These are phyloP conservation scores for Aspergillus sp. DNA, from an alignment of 2,329 filamentous ascomycete genomes.

Conservation along the genomic window DNA sequence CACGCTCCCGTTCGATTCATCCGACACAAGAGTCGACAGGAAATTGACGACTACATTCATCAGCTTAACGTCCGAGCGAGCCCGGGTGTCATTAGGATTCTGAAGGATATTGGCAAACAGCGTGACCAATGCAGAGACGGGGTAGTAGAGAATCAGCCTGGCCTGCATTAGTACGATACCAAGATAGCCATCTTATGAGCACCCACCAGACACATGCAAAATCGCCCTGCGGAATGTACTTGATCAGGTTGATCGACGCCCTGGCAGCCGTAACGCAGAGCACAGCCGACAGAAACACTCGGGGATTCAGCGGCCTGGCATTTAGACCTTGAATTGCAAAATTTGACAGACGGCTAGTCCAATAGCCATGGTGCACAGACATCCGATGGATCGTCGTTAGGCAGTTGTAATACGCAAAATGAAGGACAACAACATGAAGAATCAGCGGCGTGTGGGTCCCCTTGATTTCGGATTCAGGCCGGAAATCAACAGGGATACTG, in stretches of 20 bases:
- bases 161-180: slow-evolving; percentile 7
- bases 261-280: slow-evolving; percentile 87
- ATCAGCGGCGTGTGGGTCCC: slow-evolving; percentile 88
- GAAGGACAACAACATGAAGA: slow-evolving; percentile 83
- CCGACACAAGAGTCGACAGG: slow-evolving; percentile 75
- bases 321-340: slow-evolving; percentile 93
- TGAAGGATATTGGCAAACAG: slow-evolving; percentile 94
- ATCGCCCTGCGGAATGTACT: slow-evolving; percentile 93
- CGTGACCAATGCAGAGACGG: slow-evolving; percentile 87
- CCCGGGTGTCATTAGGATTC: slow-evolving; percentile 81
- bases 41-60: slow-evolving; percentile 94
- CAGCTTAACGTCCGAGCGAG: slow-evolving; percentile 76
- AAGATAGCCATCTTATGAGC: not conserved
- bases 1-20: slow-evolving; percentile 82
- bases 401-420: slow-evolving; percentile 97
- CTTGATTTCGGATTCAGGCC: slow-evolving; percentile 95
- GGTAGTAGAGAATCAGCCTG: slow-evolving; percentile 89
- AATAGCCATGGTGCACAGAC: slow-evolving; percentile 96
- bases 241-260: slow-evolving; percentile 85
- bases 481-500: slow-evolving; percentile 84
- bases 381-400: slow-evolving; percentile 96
- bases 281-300: slow-evolving; percentile 87
- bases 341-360: slow-evolving; percentile 89
- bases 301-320: slow-evolving; percentile 77
- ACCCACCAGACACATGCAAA: slow-evolving; percentile 88